Evolutionary conservation across 176 grass and related monocot genomes (phyloP).

Genomic region (Avena sativa): DNA sequence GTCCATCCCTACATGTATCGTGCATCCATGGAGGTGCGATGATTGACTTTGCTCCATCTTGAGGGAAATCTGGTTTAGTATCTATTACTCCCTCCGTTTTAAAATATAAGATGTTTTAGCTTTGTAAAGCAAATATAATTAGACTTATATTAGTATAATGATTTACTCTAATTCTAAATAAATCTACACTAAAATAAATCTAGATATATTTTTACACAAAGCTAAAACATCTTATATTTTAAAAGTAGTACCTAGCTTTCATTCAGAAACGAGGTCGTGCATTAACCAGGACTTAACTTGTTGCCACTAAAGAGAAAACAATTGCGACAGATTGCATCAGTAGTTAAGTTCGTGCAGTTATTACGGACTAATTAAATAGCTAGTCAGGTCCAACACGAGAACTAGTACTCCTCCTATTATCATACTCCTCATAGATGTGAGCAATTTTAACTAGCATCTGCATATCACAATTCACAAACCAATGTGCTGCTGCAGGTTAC

Average conservation of each 20-base stretch:
- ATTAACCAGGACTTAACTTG: constrained; percentile 25
- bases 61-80: neutral
- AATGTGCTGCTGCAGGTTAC: neutral
- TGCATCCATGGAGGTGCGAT: neutral
- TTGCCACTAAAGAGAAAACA: neutral
- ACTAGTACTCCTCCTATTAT: too few species aligned
- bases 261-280: neutral
- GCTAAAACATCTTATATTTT: too few species aligned
- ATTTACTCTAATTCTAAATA: too few species aligned
- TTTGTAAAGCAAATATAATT: too few species aligned
- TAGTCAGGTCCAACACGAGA: neutral
- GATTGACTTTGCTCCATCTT: constrained; percentile 26
- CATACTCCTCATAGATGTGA: too few species aligned
- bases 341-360: neutral
- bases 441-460: too few species aligned
- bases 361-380: neutral
- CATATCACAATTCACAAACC: neutral
- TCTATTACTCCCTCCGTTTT: neutral
- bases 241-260: too few species aligned
- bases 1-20: neutral
- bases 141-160: too few species aligned
- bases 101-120: too few species aligned
- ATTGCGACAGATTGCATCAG: neutral
- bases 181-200: too few species aligned
- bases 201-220: too few species aligned